Evolutionary conservation across 768 basidiomycete species (phyloP).

Genomic region (Tylopilus rubrobrunneus): DNA sequence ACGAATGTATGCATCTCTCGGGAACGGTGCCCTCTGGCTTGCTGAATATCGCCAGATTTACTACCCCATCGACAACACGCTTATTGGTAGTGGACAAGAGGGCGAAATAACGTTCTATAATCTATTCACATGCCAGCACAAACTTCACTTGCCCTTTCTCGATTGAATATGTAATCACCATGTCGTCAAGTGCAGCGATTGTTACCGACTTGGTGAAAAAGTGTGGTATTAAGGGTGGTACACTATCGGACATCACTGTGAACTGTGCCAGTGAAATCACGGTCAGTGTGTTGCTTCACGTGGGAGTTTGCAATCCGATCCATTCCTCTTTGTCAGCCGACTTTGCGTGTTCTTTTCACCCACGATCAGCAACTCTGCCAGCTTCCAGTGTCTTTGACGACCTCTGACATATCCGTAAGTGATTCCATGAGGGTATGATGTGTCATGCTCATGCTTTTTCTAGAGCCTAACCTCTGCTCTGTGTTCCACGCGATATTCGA

Average conservation of each 20-base stretch:
- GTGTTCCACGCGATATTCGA: conserved; percentile 96
- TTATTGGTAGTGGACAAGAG: conserved; percentile 60
- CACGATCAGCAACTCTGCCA: conserved; percentile 55
- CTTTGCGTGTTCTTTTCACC: conserved; percentile 65
- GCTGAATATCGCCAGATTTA: conserved; percentile 44
- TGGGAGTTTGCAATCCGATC: conserved; percentile 6
- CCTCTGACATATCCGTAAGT: conserved; percentile 26
- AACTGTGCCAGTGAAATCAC: conserved; percentile 68
- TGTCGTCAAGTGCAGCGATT: conserved; percentile 51
- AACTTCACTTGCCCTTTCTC: conserved; percentile 76
- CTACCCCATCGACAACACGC: conserved; percentile 71
- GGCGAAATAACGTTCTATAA: conserved; percentile 38
- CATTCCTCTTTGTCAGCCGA: conserved; percentile 41
- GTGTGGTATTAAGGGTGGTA: conserved; percentile 51
- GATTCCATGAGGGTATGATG: neutral
- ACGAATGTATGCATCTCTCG: conserved; percentile 40
- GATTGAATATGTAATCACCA: conserved; percentile 53
- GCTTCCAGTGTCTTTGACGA: conserved; percentile 57
- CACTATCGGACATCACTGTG: conserved; percentile 49
- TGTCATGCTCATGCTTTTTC: conserved; percentile 10
- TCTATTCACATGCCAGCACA: conserved; percentile 47
- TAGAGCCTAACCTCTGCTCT: conserved; percentile 38
- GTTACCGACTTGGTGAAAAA: conserved; percentile 59
- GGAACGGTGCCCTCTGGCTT: neutral
- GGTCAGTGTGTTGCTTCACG: conserved; percentile 29